A percentile compares a stretch with the other conserved stretches of the same genome.
phyloP scores from a whole-genome alignment of 805 yeast species.

The Limtongia smithiae region DNA sequence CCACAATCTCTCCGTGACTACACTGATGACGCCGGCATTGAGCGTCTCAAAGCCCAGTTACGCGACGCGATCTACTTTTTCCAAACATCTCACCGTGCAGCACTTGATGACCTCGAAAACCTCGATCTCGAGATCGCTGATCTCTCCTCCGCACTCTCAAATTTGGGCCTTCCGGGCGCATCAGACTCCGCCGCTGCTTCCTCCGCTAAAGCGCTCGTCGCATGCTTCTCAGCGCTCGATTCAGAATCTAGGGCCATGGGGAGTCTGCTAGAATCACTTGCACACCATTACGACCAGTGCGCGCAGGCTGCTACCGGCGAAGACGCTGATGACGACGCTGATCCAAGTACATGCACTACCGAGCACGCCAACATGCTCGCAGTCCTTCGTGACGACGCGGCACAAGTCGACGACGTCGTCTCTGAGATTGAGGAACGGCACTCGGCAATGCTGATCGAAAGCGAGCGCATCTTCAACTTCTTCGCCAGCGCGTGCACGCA shows the following conservation, averaged over 20 bases:
- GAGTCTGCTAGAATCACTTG: constrained; percentile 60
- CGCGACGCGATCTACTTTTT: constrained; percentile 39
- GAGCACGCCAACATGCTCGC: constrained; percentile 48
- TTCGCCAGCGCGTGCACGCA: constrained; percentile 12
- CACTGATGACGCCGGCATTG: constrained; percentile 45
- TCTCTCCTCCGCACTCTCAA: constrained; percentile 34
- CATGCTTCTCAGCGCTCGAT: constrained; percentile 32
- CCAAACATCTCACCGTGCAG: constrained; percentile 10
- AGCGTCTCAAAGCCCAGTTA: constrained; percentile 34
- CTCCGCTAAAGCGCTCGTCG: background rate
- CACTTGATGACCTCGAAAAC: constrained; percentile 32
- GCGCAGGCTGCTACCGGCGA: constrained; percentile 44
- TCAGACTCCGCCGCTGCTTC: background rate
- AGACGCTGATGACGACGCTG: constrained; percentile 36
- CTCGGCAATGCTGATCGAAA: constrained; percentile 10
- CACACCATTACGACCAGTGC: constrained; percentile 83
- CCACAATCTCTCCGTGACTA: constrained; percentile 43
- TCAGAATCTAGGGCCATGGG: constrained; percentile 64
- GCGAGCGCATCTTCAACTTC: constrained; percentile 5
- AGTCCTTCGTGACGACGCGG: constrained; percentile 44
- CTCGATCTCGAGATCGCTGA: constrained; percentile 36
- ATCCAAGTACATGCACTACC: no score
- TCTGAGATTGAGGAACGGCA: constrained; percentile 22
- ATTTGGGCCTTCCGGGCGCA: background rate
- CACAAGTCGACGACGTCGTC: constrained; percentile 34